Conservation (phyloP, 768 basidiomycete species). For the Podaxis pistillaris region DNA sequence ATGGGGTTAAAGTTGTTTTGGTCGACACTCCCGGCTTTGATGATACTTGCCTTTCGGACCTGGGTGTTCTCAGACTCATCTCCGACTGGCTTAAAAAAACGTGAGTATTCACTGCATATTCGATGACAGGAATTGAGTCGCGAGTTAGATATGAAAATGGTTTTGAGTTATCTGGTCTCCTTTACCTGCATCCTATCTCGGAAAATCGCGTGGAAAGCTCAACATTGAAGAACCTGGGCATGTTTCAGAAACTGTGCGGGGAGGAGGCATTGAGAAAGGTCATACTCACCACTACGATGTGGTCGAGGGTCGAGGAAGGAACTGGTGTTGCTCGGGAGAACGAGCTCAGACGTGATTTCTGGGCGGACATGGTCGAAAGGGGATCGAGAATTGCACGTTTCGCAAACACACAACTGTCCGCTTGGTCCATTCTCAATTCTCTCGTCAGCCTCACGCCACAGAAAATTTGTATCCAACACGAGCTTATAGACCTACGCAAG, state of each 20-base stretch:
- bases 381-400: slow-evolving; percentile 14
- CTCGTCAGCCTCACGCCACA: not conserved
- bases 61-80: slow-evolving; percentile 24
- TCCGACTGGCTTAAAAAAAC: slow-evolving; percentile 24
- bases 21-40: slow-evolving; percentile 19
- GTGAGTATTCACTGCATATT: slow-evolving; percentile 16
- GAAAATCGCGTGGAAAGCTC: slow-evolving; percentile 51
- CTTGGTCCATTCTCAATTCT: slow-evolving; percentile 16
- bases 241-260: slow-evolving; percentile 54
- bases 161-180: slow-evolving; percentile 9
- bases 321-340: slow-evolving; percentile 15
- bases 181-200: slow-evolving; percentile 49
- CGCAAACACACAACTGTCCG: slow-evolving; percentile 1
- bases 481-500: not conserved
- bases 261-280: slow-evolving; percentile 46
- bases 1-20: not conserved
- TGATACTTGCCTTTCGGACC: slow-evolving; percentile 23
- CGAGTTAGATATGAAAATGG: slow-evolving; percentile 3
- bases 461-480: slow-evolving; percentile 15
- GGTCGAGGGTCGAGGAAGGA: slow-evolving; percentile 16
- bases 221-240: slow-evolving; percentile 45
- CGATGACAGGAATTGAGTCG: not conserved
- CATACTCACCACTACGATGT: slow-evolving; percentile 54
- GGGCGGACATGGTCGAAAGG: slow-evolving; percentile 17
- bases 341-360: slow-evolving; percentile 22